A percentile compares a stretch with the other conserved stretches of the same genome.
Conservation (phyloP, 495 filamentous ascomycete genomes). For the Cairneyella variabilis region DNA sequence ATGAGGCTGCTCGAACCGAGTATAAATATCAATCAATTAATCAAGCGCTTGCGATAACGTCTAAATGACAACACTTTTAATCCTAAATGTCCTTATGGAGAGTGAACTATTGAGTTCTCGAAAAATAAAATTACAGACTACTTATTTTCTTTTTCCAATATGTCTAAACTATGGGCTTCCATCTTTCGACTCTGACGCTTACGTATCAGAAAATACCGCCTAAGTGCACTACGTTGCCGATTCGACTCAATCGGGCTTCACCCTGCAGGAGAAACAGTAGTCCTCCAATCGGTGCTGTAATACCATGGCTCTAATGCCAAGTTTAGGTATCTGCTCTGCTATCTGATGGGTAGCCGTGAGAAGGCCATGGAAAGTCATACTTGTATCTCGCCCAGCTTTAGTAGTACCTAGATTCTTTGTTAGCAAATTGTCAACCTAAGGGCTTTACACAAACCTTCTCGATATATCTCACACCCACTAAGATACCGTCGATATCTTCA, state of each 20-base stretch:
- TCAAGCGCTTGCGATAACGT: not conserved
- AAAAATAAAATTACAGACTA: not conserved
- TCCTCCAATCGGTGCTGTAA: not conserved
- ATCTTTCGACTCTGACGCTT: not conserved
- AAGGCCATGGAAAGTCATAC: not conserved
- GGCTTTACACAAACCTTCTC: constrained; percentile 35
- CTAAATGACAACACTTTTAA: not conserved
- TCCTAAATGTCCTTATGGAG: not conserved
- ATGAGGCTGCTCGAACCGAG: not conserved
- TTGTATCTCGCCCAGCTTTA: not conserved
- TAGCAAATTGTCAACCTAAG: not conserved
- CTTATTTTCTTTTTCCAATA: not conserved
- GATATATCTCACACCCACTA: constrained; percentile 47
- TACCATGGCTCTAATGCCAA: not conserved
- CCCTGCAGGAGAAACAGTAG: not conserved
- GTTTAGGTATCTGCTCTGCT: not conserved
- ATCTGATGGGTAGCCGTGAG: not conserved
- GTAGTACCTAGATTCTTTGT: constrained; percentile 3
- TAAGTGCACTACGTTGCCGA: not conserved
- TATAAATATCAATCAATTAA: not conserved
- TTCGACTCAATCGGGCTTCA: not conserved
- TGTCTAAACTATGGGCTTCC: not conserved
- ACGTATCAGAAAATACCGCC: not conserved
- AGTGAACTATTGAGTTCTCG: not conserved
- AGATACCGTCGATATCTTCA: constrained; percentile 45